phyloP scores from a whole-genome alignment of 495 filamentous ascomycete genomes.

The Lophiostoma macrostomum region DNA sequence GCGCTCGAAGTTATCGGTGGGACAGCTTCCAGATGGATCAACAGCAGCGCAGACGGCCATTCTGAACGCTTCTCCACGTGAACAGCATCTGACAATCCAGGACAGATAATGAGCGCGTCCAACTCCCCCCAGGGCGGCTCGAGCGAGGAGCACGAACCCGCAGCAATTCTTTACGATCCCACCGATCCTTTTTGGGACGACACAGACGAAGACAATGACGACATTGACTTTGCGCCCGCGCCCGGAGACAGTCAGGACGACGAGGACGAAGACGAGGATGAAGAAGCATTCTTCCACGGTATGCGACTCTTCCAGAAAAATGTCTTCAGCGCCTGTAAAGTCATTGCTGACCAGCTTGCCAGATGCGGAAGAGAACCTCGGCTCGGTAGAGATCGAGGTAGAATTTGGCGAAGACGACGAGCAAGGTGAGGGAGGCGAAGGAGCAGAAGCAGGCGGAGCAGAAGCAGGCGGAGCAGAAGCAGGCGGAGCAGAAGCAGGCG shows the following conservation, averaged over 20 bases:
- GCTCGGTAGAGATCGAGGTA: background rate
- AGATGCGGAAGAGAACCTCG: slow-evolving; percentile 5
- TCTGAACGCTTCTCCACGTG: too few relatives aligned
- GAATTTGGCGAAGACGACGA: slow-evolving; percentile 34
- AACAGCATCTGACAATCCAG: too few relatives aligned
- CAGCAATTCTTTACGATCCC: slow-evolving; percentile 22
- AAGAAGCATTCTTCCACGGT: slow-evolving; percentile 31
- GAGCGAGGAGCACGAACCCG: slow-evolving; percentile 18
- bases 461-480: slow-evolving; percentile 14
- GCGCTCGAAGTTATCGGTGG: too few relatives aligned
- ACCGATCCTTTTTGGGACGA: slow-evolving; percentile 23
- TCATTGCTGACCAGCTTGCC: background rate
- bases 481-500: slow-evolving; percentile 10
- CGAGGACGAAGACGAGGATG: slow-evolving; percentile 30
- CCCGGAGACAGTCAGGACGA: slow-evolving; percentile 18
- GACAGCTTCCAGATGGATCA: too few relatives aligned
- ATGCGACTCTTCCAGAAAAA: slow-evolving; percentile 38
- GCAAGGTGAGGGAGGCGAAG: slow-evolving; percentile 30
- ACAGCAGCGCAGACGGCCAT: too few relatives aligned
- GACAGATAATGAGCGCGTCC: slow-evolving; percentile 29
- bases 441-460: slow-evolving; percentile 7
- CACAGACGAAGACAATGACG: slow-evolving; percentile 28
- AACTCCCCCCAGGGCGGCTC: background rate
- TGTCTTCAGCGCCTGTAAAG: background rate
- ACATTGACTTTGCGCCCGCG: slow-evolving; percentile 31